A percentile compares a stretch with the other conserved stretches of the same genome.
Evolutionary conservation across 371 early-diverging fungal species (phyloP).

Genomic region (Mucor irregularis): DNA sequence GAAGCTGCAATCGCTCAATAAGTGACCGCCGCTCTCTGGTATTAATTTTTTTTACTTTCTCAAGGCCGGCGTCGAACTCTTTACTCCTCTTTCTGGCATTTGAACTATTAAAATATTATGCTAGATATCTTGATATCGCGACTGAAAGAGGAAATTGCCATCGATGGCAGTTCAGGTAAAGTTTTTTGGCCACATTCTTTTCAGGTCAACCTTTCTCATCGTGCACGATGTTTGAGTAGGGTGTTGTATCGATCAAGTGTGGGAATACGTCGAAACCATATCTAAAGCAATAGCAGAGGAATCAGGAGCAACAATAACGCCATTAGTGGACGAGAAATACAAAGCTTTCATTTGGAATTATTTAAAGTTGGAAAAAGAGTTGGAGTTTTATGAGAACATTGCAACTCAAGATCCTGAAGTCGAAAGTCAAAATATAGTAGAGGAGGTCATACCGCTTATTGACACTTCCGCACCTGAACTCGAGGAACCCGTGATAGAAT

Average conservation of each 20-base stretch:
- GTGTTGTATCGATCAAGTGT: conserved; percentile 12
- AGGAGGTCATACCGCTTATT: no score
- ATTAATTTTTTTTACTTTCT: no score
- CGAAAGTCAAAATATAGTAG: no score
- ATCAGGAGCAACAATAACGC: not conserved
- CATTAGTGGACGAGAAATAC: conserved; percentile 28
- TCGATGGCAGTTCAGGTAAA: conserved; percentile 24
- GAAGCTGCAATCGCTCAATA: no score
- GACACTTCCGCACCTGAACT: no score
- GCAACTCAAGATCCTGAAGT: no score
- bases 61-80: no score
- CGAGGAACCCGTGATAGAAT: no score
- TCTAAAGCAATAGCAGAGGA: conserved; percentile 2
- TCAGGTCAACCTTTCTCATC: no score
- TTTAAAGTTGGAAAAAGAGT: conserved; percentile 7
- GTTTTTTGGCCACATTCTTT: not conserved
- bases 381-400: conserved; percentile 18
- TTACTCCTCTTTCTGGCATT: no score
- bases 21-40: no score
- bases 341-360: conserved; percentile 35
- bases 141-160: conserved; percentile 29
- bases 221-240: conserved; percentile 15
- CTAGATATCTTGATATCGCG: conserved; percentile 21
- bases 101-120: no score
- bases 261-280: conserved; percentile 16